Evolutionary conservation across 306 rosid species (phyloP).

Genomic region (Vachellia collinsii): DNA sequence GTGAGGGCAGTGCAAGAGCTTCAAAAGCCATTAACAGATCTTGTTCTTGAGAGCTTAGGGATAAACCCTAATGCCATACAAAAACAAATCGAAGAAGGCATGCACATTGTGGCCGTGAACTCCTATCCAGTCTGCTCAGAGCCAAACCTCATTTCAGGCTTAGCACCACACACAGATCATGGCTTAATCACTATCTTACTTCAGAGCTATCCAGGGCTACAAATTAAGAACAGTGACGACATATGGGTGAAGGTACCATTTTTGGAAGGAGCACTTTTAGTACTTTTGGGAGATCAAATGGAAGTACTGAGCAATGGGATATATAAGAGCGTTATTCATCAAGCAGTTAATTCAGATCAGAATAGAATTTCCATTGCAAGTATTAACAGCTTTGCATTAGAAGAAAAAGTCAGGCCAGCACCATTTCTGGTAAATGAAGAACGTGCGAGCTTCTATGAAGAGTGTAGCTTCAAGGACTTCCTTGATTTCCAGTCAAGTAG

Average conservation of each 20-base stretch:
- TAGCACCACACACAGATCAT: conserved; percentile 29
- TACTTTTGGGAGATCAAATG: conserved; percentile 9
- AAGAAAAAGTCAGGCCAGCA: conserved; percentile 11
- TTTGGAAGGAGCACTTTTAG: not conserved
- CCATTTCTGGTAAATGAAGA: conserved; percentile 19
- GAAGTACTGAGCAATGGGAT: not conserved
- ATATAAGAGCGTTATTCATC: conserved; percentile 5
- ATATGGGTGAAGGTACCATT: conserved; percentile 21
- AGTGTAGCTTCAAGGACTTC: not conserved
- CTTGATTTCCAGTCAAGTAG: not conserved
- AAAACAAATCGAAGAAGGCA: conserved; percentile 8
- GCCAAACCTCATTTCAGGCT: conserved; percentile 19
- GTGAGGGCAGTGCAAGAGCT: not conserved
- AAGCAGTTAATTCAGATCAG: not conserved
- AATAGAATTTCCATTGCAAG: conserved; percentile 11
- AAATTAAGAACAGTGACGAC: conserved; percentile 24
- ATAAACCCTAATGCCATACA: conserved; percentile 13
- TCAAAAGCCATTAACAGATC: not conserved
- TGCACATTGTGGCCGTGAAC: conserved; percentile 9
- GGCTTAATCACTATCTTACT: conserved; percentile 21
- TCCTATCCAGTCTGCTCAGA: conserved; percentile 31
- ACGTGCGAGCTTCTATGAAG: not conserved
- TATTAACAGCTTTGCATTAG: not conserved
- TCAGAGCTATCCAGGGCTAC: conserved; percentile 28
- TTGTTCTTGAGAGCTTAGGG: conserved; percentile 29